Base-by-base conservation (phyloP, 108 stramenopile genomes). In the Nitzschia sp. region DNA sequence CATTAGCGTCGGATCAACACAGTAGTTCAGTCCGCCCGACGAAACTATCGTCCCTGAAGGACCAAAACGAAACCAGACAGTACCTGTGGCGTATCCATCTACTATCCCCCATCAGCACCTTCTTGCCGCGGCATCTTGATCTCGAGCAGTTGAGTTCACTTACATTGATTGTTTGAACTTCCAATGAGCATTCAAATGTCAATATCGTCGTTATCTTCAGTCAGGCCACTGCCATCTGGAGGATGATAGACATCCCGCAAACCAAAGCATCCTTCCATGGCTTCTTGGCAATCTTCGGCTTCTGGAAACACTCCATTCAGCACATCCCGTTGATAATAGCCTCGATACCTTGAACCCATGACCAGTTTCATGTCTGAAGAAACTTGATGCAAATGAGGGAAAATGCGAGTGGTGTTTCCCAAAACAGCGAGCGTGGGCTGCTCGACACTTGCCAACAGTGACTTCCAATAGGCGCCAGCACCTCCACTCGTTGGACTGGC, bases 201-300 rank as follows among this genome's bases (percentile, higher is more conserved):
- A 56, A 59, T 68, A 41, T 58, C 76, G 63, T 83, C 74, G 27
- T 62, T 72, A 57, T 82, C 76, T 2, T 31, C 41, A 3, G 69
- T 69, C 46, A 86, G 66, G 36, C 85, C 84, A 71, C 82, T 81
- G 26, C 84, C 83, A 35, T 73, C 26, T 0, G 88, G 91, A 52
- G 86, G 91, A 30, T 76, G 77, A 61, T 93, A 93, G 0, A 76
- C 64, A 80, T 90, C 92, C 1, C 80, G 77, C 45, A 90, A 59
- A 26, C 88, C 75, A 9, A 71, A 72, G 48, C 85, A 85, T 30
- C 66, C 61, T 62, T 86, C 85, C 54, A 87, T 33, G 25, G 89
- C 85, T 21, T 90, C 87, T 23, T 85, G 81, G 56, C 83, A 87
- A 74, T 93, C 89, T 68, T 93, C 92, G 11, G 57, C 57, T 53